Conservation (phyloP, 805 yeast species). For the Kockiozyma suomiensis region DNA sequence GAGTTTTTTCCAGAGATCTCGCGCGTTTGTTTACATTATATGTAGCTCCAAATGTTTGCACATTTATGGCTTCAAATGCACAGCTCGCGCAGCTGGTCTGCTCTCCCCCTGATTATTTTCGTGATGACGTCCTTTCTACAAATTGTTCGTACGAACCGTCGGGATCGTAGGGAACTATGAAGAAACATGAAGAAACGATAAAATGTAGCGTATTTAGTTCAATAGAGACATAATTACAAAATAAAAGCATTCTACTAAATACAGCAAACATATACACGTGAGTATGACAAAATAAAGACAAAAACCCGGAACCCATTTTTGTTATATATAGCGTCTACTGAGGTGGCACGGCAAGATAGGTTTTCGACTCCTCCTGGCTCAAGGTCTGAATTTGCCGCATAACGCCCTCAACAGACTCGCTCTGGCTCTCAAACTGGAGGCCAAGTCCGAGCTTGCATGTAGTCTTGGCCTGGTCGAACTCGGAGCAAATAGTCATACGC, state of each 20-base stretch:
- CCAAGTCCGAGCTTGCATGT: constrained; percentile 89
- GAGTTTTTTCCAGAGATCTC: background rate
- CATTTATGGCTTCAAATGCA: background rate
- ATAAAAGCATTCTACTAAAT: constrained; percentile 6
- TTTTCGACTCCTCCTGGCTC: constrained; percentile 23
- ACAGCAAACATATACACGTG: background rate
- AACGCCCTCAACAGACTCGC: constrained; percentile 64
- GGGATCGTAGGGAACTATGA: no score
- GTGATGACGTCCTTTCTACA: background rate
- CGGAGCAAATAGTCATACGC: constrained; percentile 85
- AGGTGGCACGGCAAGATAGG: constrained; percentile 32
- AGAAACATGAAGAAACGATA: background rate
- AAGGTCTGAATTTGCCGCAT: constrained; percentile 19
- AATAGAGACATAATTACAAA: background rate
- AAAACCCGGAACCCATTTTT: constrained; percentile 1
- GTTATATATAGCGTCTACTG: constrained; percentile 12
- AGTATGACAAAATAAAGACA: background rate
- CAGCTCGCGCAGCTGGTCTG: background rate
- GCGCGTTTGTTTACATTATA: constrained; percentile 11
- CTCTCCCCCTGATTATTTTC: background rate
- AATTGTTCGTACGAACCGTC: no score
- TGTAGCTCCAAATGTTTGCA: background rate
- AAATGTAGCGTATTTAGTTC: background rate
- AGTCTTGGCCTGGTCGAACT: constrained; percentile 82
- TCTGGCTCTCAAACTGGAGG: constrained; percentile 92